Conservation (phyloP, 352 stramenopile genomes). For the Aphanomyces cochlioides region DNA sequence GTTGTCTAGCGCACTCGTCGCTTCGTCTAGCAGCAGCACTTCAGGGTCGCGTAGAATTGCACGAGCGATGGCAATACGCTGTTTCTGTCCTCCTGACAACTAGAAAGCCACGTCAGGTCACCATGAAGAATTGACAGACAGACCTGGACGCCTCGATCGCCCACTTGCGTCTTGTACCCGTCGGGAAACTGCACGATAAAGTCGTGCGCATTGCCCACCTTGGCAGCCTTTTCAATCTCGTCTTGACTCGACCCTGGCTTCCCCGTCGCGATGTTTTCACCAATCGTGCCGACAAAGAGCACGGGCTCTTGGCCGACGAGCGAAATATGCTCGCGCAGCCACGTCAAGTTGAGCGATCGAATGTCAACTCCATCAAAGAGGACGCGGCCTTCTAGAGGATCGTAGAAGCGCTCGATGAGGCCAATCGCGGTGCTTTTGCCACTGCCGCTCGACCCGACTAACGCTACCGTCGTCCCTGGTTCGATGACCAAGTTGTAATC, state of each 20-base stretch:
- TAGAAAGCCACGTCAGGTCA: constrained; percentile 20
- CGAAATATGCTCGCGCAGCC: constrained; percentile 55
- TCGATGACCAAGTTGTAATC: constrained; percentile 79
- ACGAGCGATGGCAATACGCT: constrained; percentile 89
- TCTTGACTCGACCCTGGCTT: constrained; percentile 39
- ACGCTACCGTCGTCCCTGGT: constrained; percentile 56
- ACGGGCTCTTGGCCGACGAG: constrained; percentile 54
- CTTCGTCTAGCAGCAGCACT: constrained; percentile 90
- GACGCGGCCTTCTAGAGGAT: constrained; percentile 52
- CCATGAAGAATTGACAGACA: not conserved
- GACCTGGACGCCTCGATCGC: constrained; percentile 90
- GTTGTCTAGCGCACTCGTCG: constrained; percentile 80
- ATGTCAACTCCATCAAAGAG: constrained; percentile 75
- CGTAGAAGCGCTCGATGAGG: constrained; percentile 71
- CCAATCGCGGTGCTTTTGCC: constrained; percentile 69
- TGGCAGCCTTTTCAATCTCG: constrained; percentile 83
- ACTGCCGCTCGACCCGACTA: constrained; percentile 57
- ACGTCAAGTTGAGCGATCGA: constrained; percentile 60
- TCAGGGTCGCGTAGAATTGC: constrained; percentile 86
- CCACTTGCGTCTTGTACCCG: constrained; percentile 90
- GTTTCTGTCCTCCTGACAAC: constrained; percentile 57
- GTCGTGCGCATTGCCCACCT: constrained; percentile 89
- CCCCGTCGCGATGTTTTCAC: constrained; percentile 63
- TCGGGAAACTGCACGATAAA: constrained; percentile 91
- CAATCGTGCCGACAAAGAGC: constrained; percentile 58